These are phyloP conservation scores for Microthlaspi erraticum DNA, from an alignment of 345 rosid genomes.

Conservation along the genomic window DNA sequence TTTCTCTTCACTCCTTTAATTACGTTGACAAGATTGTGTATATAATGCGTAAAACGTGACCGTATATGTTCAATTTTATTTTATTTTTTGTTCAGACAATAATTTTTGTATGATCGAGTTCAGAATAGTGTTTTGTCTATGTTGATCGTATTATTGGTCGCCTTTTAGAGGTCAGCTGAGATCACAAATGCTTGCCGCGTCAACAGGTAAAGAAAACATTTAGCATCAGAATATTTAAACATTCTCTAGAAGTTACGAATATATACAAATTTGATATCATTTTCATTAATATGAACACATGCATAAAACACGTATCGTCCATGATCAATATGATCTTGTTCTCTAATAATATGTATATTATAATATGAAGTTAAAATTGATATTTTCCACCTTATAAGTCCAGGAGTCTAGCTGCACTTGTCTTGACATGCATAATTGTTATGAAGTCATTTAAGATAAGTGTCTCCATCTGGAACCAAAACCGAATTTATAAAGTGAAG, in stretches of 20 bases:
- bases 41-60: conserved; percentile 41
- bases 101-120: neutral
- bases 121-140: neutral
- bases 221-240: too few species aligned
- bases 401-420: too few species aligned
- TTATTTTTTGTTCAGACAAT: neutral
- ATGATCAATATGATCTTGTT: neutral
- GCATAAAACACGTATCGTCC: neutral
- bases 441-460: too few species aligned
- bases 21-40: conserved; percentile 26
- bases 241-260: too few species aligned
- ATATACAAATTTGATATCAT: too few species aligned
- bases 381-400: too few species aligned
- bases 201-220: neutral
- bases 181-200: conserved; percentile 31
- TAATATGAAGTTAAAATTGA: too few species aligned
- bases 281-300: conserved; percentile 11
- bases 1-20: neutral
- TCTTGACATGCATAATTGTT: too few species aligned
- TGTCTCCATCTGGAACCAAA: too few species aligned
- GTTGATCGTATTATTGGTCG: conserved; percentile 16
- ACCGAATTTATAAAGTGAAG: too few species aligned
- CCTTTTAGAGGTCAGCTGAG: conserved; percentile 31
- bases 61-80: neutral
- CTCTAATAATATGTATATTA: too few species aligned